A percentile compares a stretch with the other conserved stretches of the same genome.
Evolutionary conservation across 2,329 filamentous ascomycete genomes (phyloP).

Genomic region (Fusarium setosum): DNA sequence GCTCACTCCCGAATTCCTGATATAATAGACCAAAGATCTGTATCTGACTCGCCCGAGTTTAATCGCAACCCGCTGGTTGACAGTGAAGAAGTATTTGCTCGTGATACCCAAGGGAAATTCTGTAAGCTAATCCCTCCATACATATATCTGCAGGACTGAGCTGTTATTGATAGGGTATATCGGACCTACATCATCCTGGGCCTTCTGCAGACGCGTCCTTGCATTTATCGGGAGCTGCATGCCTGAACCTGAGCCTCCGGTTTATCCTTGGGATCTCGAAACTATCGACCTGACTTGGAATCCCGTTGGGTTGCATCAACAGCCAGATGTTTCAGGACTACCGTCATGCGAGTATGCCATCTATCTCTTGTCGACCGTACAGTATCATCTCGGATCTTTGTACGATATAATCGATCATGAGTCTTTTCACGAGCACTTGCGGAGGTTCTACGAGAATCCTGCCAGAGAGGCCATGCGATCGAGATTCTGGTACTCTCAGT

Average conservation of each 20-base stretch:
- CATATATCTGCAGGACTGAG: not conserved
- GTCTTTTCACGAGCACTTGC: not conserved
- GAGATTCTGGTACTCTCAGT: conserved; percentile 8
- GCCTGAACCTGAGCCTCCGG: conserved; percentile 5
- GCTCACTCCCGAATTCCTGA: not conserved
- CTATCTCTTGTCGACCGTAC: conserved; percentile 2
- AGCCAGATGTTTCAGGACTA: conserved; percentile 3
- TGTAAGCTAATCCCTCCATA: not conserved
- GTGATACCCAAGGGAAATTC: not conserved
- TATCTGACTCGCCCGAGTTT: not conserved
- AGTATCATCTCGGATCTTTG: conserved; percentile 9
- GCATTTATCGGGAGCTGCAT: conserved; percentile 10
- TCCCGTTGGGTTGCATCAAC: not conserved
- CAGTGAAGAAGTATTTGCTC: not conserved
- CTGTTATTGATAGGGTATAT: conserved; percentile 6
- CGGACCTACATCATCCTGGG: conserved; percentile 19
- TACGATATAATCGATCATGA: conserved; percentile 9
- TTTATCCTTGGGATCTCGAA: conserved; percentile 9
- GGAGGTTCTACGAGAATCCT: conserved; percentile 13
- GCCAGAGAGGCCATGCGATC: not conserved
- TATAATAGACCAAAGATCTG: not conserved
- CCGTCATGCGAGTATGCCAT: conserved; percentile 10
- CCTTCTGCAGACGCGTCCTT: conserved; percentile 15
- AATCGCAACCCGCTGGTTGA: not conserved
- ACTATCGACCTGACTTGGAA: conserved; percentile 6